Percentiles rank a stretch among this genome's conserved stretches.
Conservation (phyloP, 2,329 filamentous ascomycete genomes). For the Drechslerella stenobrocha region DNA sequence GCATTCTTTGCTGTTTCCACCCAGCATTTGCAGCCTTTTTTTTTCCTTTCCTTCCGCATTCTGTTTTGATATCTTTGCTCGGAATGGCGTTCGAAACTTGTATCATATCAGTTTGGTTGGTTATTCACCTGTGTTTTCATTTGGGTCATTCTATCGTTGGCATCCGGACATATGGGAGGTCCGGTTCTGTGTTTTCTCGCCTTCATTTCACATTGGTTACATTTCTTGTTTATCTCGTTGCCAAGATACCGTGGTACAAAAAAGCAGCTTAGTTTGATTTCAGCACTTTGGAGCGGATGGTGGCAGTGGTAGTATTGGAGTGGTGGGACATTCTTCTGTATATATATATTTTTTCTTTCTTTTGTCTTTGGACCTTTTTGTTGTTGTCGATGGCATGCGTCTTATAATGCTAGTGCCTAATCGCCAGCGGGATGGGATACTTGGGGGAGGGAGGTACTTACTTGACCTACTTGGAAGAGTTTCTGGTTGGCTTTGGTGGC, state of each 20-base stretch:
- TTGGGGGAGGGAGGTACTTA: too few species aligned
- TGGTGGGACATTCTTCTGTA: too few species aligned
- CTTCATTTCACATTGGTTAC: background rate
- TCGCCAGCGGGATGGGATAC: too few species aligned
- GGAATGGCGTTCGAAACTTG: slow-evolving; percentile 23
- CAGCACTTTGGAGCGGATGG: background rate
- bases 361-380: too few species aligned
- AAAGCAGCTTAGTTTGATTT: background rate
- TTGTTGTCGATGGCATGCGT: too few species aligned
- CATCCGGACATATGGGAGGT: background rate
- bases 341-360: too few species aligned
- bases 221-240: background rate
- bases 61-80: slow-evolving; percentile 2
- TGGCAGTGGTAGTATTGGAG: background rate
- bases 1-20: background rate
- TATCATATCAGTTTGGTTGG: slow-evolving; percentile 8
- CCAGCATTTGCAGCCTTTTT: background rate
- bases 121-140: slow-evolving; percentile 1
- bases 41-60: slow-evolving; percentile 5
- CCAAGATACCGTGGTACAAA: slow-evolving; percentile 2
- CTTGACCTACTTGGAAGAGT: too few species aligned
- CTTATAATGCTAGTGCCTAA: too few species aligned
- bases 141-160: slow-evolving; percentile 2
- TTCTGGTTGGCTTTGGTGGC: too few species aligned
- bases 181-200: background rate